Base-by-base conservation (phyloP, 2,329 filamentous ascomycete species). In the Sclerotinia spermophila region DNA sequence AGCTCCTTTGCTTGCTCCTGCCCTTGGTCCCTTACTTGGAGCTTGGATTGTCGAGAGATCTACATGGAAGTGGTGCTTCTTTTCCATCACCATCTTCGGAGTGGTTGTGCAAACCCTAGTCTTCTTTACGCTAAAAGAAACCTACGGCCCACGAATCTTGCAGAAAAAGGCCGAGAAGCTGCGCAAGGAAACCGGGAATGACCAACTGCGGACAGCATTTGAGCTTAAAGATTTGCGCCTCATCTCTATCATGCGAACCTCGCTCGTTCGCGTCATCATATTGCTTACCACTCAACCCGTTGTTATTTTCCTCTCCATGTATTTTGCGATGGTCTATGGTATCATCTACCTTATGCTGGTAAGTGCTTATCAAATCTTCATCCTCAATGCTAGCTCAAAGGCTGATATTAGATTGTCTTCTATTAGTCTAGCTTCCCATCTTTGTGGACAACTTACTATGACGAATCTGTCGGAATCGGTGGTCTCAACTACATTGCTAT, bases 361-460 rank as follows among this genome's bases (percentile, higher is more conserved):
- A n/a, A 51, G n/a, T 51, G 27, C 48, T 17, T n/a, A 51, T 27
- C n/a, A 6, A 27, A 51, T 17, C 13, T 27, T 27, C 27, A 27
- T 27, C n/a, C 27, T 51, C 13, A 5, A 51, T 27, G 15, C 5
- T 27, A 27, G n/a, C 2, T 27, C n/a, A 51, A 24, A 51, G 17
- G 27, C n/a, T 51, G 5, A 51, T 51, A 27, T 27, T 15, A n/a
- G 13, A 51, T 17, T 51, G 15, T 51, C 11, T 51, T 17, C 5
- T 27, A 15, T 17, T 51, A 51, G 48, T 85, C 86, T 0, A 89
- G 85, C 2, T 90, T 90, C 73, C 85, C 89, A 0, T 76, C 79
- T 0, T 80, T 92, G 1, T 92, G 87, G 86, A 81, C 77, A 2
- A 73, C 76, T 0, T 79, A 82, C 17, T 92, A 92, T 76, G 76